Evolutionary conservation across 1,139 yeast species (phyloP).

Genomic region (Pichia sp.): DNA sequence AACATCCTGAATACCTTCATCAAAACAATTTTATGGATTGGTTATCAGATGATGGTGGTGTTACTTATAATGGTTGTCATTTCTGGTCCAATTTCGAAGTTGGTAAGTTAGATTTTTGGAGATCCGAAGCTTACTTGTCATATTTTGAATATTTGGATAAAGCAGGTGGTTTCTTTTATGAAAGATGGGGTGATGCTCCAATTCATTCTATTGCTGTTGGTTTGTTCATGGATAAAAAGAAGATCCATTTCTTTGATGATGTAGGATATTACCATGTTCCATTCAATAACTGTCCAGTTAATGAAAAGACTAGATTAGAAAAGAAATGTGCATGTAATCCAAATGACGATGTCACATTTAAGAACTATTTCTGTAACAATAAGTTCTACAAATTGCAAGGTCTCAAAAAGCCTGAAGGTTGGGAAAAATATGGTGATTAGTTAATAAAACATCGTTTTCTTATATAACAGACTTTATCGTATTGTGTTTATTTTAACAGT

Average conservation of each 20-base stretch:
- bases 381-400: constrained; percentile 59
- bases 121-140: constrained; percentile 56
- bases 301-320: constrained; percentile 40
- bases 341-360: constrained; percentile 73
- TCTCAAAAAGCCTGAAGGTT: constrained; percentile 62
- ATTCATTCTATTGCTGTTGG: constrained; percentile 86
- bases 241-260: constrained; percentile 73
- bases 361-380: constrained; percentile 76
- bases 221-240: constrained; percentile 55
- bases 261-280: constrained; percentile 79
- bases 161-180: constrained; percentile 84
- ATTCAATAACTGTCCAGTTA: constrained; percentile 70
- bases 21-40: constrained; percentile 65
- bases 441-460: neutral
- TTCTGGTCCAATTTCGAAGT: constrained; percentile 88
- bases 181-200: constrained; percentile 94
- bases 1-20: constrained; percentile 57
- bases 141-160: constrained; percentile 67
- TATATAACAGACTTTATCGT: too few species aligned
- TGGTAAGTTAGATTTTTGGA: constrained; percentile 67
- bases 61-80: constrained; percentile 68
- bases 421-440: constrained; percentile 46
- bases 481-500: too few species aligned
- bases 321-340: constrained; percentile 71
- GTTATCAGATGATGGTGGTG: constrained; percentile 61